Percentiles rank a stretch among this genome's conserved stretches.
Evolutionary conservation across 805 yeast genomes (phyloP).

Genomic region (Scheffersomyces coipomensis): DNA sequence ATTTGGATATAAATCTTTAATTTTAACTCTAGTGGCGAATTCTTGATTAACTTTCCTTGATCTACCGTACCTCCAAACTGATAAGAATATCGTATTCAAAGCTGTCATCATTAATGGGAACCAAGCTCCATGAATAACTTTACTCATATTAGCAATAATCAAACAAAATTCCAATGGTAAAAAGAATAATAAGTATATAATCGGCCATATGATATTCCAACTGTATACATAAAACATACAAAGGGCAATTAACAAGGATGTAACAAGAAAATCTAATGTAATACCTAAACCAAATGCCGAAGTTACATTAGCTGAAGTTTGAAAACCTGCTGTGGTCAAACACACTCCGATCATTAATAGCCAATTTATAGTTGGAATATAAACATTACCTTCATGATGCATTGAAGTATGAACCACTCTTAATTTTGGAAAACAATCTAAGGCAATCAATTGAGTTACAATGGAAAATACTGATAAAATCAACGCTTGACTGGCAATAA

Average conservation of each 20-base stretch:
- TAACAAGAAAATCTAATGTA: conserved; percentile 52
- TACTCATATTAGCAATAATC: conserved; percentile 48
- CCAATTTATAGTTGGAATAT: conserved; percentile 51
- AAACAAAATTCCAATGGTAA: conserved; percentile 47
- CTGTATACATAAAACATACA: conserved; percentile 46
- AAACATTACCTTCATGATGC: conserved; percentile 48
- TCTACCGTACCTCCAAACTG: conserved; percentile 51
- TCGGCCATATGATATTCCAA: conserved; percentile 29
- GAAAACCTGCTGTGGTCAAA: conserved; percentile 52
- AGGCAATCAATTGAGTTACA: conserved; percentile 48
- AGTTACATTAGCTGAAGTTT: conserved; percentile 48
- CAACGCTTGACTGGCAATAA: conserved; percentile 62
- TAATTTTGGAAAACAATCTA: conserved; percentile 55
- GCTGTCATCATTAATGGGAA: conserved; percentile 50
- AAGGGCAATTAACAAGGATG: conserved; percentile 45
- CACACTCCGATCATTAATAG: conserved; percentile 51
- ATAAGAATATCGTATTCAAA: conserved; percentile 34
- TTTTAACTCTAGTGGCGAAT: conserved; percentile 25
- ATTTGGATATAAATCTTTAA: conserved; percentile 35
- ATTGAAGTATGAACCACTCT: conserved; percentile 45
- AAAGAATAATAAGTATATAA: conserved; percentile 36
- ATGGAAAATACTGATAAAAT: conserved; percentile 56
- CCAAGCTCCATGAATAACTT: conserved; percentile 63
- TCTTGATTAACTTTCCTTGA: conserved; percentile 40
- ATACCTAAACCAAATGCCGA: conserved; percentile 64